phyloP scores from a whole-genome alignment of 2,329 filamentous ascomycete species.

The Plectosphaerella cucumerina region DNA sequence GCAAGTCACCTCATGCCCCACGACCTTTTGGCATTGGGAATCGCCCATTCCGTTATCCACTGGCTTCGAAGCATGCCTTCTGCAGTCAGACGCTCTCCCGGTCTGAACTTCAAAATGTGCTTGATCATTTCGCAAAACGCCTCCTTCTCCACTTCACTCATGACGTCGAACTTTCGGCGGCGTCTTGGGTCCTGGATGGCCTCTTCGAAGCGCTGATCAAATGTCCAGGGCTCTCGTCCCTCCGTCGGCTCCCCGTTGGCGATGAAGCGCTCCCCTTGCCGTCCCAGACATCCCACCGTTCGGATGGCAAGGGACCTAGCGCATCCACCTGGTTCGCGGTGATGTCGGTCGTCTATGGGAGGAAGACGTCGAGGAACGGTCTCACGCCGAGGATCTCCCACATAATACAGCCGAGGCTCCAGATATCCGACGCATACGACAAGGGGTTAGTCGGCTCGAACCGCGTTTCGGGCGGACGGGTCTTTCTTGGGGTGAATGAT shows the following conservation, averaged over 20 bases:
- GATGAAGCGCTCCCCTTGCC: slow-evolving; percentile 4
- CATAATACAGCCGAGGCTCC: slow-evolving; percentile 26
- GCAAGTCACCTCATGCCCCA: too few species aligned
- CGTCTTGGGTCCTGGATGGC: slow-evolving; percentile 22
- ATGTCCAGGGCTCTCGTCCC: slow-evolving; percentile 14
- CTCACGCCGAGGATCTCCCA: slow-evolving; percentile 23
- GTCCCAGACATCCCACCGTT: slow-evolving; percentile 9
- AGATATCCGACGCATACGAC: slow-evolving; percentile 26
- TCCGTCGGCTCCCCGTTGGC: not conserved
- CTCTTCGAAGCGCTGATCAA: slow-evolving; percentile 23
- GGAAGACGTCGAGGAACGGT: slow-evolving; percentile 19
- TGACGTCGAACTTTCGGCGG: not conserved
- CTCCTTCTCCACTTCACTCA: slow-evolving; percentile 10
- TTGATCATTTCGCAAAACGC: slow-evolving; percentile 9
- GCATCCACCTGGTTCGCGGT: slow-evolving; percentile 23
- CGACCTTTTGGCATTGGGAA: slow-evolving; percentile 4
- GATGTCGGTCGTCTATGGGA: slow-evolving; percentile 21
- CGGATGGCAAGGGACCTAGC: slow-evolving; percentile 16
- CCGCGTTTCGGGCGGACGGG: slow-evolving; percentile 21
- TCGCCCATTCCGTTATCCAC: slow-evolving; percentile 12
- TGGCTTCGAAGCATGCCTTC: slow-evolving; percentile 9
- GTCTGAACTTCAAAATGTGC: slow-evolving; percentile 10
- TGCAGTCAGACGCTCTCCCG: slow-evolving; percentile 9
- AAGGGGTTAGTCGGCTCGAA: slow-evolving; percentile 22
- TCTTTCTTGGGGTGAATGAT: slow-evolving; percentile 17